Evolutionary conservation across 73 alveolate species (phyloP).

Genomic region (Paramecium octaurelia): DNA sequence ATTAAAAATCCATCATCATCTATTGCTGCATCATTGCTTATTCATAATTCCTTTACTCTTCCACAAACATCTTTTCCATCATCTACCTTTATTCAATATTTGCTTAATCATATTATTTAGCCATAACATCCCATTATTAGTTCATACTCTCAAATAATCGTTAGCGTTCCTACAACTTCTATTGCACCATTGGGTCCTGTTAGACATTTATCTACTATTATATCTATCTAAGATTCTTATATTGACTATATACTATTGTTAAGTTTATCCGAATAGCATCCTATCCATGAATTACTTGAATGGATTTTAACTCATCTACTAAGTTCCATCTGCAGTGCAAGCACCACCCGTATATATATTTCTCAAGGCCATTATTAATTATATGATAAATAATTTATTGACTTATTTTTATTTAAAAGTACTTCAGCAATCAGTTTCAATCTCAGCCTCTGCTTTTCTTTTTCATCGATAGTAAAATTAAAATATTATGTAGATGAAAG

Average conservation of each 20-base stretch:
- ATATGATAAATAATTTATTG: not conserved
- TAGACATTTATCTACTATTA: not conserved
- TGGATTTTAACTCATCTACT: conserved; percentile 52
- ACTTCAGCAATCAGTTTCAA: not conserved
- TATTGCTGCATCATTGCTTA: not conserved
- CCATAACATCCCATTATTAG: conserved; percentile 41
- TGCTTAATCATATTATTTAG: conserved; percentile 43
- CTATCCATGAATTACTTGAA: conserved; percentile 49
- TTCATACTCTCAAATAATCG: conserved; percentile 19
- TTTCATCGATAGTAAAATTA: not conserved
- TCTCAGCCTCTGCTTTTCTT: not conserved
- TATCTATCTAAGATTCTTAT: conserved; percentile 28
- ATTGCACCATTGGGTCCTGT: not conserved
- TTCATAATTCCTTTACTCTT: not conserved
- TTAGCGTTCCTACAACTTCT: not conserved
- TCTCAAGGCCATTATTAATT: conserved; percentile 5
- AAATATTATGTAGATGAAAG: no score
- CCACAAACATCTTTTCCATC: conserved; percentile 30
- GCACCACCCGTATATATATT: conserved; percentile 53
- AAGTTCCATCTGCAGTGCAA: conserved; percentile 54
- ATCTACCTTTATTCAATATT: conserved; percentile 6
- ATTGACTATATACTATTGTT: conserved; percentile 34
- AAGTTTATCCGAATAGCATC: conserved; percentile 53
- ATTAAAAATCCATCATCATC: conserved; percentile 5
- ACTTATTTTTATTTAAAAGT: no score